Evolutionary conservation across 2,329 filamentous ascomycete genomes (phyloP).

Genomic region (Escovopsis sp.): DNA sequence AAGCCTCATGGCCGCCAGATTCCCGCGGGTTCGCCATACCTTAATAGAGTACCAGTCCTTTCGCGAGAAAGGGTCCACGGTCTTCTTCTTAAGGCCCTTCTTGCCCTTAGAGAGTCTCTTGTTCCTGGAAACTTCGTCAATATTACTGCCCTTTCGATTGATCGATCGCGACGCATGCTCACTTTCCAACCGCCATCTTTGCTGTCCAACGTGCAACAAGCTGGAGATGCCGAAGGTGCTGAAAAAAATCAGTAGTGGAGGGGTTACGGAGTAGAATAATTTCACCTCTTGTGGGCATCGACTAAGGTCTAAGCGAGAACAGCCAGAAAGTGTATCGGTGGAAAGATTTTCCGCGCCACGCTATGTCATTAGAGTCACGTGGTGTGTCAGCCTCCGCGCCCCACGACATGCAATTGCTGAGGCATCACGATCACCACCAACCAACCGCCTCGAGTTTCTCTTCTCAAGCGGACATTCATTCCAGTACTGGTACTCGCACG

Average conservation of each 20-base stretch:
- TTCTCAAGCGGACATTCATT: no score
- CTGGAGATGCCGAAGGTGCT: slow-evolving; percentile 28
- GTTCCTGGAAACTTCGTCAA: slow-evolving; percentile 48
- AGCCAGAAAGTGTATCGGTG: slow-evolving; percentile 9
- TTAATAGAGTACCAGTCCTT: slow-evolving; percentile 99
- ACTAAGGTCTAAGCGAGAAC: slow-evolving; percentile 24
- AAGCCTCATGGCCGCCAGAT: neutral
- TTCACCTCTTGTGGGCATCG: slow-evolving; percentile 25
- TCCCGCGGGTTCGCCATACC: slow-evolving; percentile 32
- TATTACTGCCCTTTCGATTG: neutral
- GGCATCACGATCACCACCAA: no score
- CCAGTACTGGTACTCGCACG: no score
- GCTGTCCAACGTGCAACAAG: slow-evolving; percentile 31
- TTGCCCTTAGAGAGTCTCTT: slow-evolving; percentile 99
- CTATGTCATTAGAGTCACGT: neutral
- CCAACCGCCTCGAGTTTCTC: no score
- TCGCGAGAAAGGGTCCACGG: slow-evolving; percentile 88
- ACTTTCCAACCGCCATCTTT: slow-evolving; percentile 49
- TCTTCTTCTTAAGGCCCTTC: slow-evolving; percentile 99
- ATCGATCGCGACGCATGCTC: slow-evolving; percentile 16
- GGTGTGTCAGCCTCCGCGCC: no score
- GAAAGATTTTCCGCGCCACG: slow-evolving; percentile 4
- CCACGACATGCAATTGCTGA: no score
- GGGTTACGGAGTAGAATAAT: slow-evolving; percentile 25
- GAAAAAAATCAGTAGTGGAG: slow-evolving; percentile 25